phyloP scores from a whole-genome alignment of 192 early-diverging fungal genomes.

The Rhizophagus sp. region DNA sequence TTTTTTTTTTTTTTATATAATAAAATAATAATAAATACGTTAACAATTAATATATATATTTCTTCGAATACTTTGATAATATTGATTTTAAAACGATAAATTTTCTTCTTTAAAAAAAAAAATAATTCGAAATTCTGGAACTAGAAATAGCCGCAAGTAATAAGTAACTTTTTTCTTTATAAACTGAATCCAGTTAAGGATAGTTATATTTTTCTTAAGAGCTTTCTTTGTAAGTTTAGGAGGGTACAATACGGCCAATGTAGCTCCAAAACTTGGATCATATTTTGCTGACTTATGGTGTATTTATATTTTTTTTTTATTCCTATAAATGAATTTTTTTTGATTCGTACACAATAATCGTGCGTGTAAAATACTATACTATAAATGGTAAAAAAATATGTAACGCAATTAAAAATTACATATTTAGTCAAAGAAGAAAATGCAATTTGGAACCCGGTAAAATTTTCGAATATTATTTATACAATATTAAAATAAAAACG shows the following conservation, averaged over 20 bases:
- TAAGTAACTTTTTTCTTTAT: too few relatives aligned
- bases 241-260: background rate
- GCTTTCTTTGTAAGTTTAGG: background rate
- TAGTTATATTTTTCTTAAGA: background rate
- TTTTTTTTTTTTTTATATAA: too few relatives aligned
- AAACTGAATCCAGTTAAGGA: background rate
- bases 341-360: background rate
- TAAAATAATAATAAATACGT: too few relatives aligned
- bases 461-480: too few relatives aligned
- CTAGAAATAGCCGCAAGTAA: background rate
- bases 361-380: background rate
- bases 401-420: background rate
- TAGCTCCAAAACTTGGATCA: background rate
- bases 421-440: too few relatives aligned
- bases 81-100: background rate
- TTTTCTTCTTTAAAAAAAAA: background rate
- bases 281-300: background rate
- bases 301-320: background rate
- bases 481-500: too few relatives aligned
- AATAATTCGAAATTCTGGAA: background rate
- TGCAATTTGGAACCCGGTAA: too few relatives aligned
- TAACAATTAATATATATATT: too few relatives aligned
- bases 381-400: background rate
- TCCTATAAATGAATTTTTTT: too few relatives aligned
- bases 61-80: too few relatives aligned